Evolutionary conservation across 352 stramenopile species (phyloP).

Genomic region (Aphanomyces stellatus): DNA sequence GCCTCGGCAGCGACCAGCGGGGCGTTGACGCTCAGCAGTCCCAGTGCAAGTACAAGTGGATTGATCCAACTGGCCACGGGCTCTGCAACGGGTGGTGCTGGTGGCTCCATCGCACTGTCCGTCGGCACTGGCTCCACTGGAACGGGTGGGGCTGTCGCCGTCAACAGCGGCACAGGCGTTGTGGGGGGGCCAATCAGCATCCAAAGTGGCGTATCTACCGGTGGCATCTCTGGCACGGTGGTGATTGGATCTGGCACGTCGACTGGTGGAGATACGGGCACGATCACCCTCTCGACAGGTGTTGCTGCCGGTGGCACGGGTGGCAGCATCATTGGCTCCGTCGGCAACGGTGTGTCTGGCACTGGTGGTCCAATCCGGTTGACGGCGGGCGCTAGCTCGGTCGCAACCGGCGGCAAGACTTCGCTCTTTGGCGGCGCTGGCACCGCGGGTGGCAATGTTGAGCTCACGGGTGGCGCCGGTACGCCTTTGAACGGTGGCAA

Average conservation of each 20-base stretch:
- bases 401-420: neutral
- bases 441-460: conserved; percentile 13
- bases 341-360: neutral
- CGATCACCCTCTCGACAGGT: neutral
- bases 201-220: conserved; percentile 17
- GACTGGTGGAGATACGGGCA: neutral
- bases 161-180: conserved; percentile 1
- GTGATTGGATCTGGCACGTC: conserved; percentile 14
- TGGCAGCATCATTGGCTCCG: neutral
- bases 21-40: neutral
- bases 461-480: conserved; percentile 8
- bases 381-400: conserved; percentile 8
- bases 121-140: neutral
- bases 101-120: neutral
- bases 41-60: neutral
- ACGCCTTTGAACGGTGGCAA: conserved; percentile 16
- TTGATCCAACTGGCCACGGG: neutral
- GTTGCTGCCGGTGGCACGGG: neutral
- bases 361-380: conserved; percentile 18
- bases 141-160: neutral
- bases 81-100: neutral
- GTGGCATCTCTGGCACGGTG: conserved; percentile 15
- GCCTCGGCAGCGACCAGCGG: neutral
- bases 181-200: conserved; percentile 24
- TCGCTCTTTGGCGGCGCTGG: neutral